Percentiles rank a stretch among this genome's conserved stretches.
Conservation (phyloP, 1,284 basidiomycete genomes). For the Volvariella volvacea region DNA sequence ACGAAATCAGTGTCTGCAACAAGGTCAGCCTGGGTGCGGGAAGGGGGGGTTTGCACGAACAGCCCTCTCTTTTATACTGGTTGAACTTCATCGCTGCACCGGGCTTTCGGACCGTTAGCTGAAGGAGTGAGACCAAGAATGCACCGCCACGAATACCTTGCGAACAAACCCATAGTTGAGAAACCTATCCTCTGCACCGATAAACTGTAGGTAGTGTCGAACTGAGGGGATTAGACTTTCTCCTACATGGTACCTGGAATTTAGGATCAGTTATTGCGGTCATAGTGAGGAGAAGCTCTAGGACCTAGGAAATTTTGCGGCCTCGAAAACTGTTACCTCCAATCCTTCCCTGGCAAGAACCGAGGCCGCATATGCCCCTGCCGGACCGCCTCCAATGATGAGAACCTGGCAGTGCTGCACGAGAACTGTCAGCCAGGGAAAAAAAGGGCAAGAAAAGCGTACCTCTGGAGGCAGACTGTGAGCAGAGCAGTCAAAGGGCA, state of each 20-base stretch:
- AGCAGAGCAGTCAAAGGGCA: background rate
- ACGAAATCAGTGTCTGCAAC: constrained; percentile 58
- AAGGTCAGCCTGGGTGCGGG: background rate
- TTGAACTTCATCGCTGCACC: constrained; percentile 61
- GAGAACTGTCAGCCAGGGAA: constrained; percentile 1
- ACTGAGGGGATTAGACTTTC: constrained; percentile 61
- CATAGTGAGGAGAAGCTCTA: background rate
- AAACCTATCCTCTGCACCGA: constrained; percentile 52
- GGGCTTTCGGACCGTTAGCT: constrained; percentile 28
- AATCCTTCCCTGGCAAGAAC: constrained; percentile 66
- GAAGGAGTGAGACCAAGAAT: constrained; percentile 2
- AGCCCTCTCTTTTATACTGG: constrained; percentile 59
- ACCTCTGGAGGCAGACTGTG: constrained; percentile 16
- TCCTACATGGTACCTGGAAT: constrained; percentile 52
- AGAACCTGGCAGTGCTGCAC: constrained; percentile 43
- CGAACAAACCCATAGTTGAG: constrained; percentile 42
- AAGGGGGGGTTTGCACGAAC: constrained; percentile 29
- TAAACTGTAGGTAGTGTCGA: constrained; percentile 52
- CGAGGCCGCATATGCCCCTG: constrained; percentile 66
- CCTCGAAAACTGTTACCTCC: constrained; percentile 61
- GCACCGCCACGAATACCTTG: constrained; percentile 34
- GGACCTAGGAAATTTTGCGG: constrained; percentile 61
- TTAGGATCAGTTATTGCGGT: background rate
- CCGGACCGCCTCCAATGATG: constrained; percentile 63
- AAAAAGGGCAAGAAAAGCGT: constrained; percentile 1